Base-by-base conservation (phyloP, 192 early-diverging fungal genomes). In the Linnemannia exigua region DNA sequence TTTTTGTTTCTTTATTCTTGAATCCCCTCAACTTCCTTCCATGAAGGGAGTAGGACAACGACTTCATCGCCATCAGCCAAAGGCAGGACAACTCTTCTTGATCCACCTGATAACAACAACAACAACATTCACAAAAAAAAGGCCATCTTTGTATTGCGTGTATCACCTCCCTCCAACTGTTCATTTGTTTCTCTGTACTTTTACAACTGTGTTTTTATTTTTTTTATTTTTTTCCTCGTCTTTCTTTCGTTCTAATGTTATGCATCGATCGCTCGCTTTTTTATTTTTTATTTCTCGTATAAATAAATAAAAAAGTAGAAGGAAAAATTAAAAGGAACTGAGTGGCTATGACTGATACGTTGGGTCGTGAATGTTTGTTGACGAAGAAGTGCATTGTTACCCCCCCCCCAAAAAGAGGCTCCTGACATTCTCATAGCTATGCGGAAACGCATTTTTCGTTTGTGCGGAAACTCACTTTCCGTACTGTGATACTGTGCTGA, bases 111-210 rank as follows among this genome's bases (percentile, higher is more conserved):
- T 17, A 51, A 51, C 50, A 51, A 51, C 50, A 51, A 5, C 20
- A 51, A 51, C 50, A 51, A 22, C 50, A 51, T 20, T 20, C 17
- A 20, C 51, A 54, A 52, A 17, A 52, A 52, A 54, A 46, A 46
- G 44, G 51, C 51, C 51, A 54, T 54, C 51, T 54, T 54, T 54
- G 51, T 54, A 54, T n/a, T 54, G 51, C 51, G 51, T 54, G 51
- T 54, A 54, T 22, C n/a, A 54, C 51, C 20, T 54, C 20, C 51
- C 51, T 54, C 20, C 7, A 19, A 19, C n/a, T 54, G 51, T 54
- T 54, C 51, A 54, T 54, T 54, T 25, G 20, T 22, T 22, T 50
- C 51, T 54, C 51, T 54, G 51, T 54, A 54, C 22, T 54, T 54
- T 54, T 54, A 54, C 51, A 54, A 54, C 16, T 54, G 51, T 54